These are phyloP conservation scores for Vitis cinerea DNA, from an alignment of 164 flowering plant genomes.

Conservation along the genomic window DNA sequence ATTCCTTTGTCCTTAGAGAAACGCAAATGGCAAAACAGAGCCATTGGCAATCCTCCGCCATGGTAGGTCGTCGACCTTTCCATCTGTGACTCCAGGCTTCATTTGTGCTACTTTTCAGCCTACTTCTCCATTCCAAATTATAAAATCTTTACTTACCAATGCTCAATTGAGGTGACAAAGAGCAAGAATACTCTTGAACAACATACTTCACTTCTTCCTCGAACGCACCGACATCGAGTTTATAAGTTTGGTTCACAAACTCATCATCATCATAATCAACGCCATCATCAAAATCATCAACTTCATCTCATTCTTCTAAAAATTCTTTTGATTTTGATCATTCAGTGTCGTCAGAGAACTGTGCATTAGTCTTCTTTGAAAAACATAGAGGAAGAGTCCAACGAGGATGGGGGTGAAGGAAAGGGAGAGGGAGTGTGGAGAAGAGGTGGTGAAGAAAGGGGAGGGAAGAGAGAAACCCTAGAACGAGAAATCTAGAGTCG, in stretches of 20 bases:
- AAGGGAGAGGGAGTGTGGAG: background rate
- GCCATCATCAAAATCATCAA: slow-evolving; percentile 15
- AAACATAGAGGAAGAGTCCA: slow-evolving; percentile 1
- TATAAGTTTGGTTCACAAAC: background rate
- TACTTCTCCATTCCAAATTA: slow-evolving; percentile 13
- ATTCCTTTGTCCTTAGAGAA: slow-evolving; percentile 74
- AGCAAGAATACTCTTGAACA: slow-evolving; percentile 42
- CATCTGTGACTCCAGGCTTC: slow-evolving; percentile 48
- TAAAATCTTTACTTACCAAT: slow-evolving; percentile 37
- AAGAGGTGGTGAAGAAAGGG: background rate
- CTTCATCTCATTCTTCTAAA: slow-evolving; percentile 13
- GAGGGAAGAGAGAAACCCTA: background rate
- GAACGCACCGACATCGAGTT: slow-evolving; percentile 43
- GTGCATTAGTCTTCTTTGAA: slow-evolving; percentile 8
- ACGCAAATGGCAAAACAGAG: slow-evolving; percentile 82
- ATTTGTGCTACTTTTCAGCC: slow-evolving; percentile 89
- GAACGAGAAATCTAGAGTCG: background rate
- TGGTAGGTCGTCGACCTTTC: slow-evolving; percentile 47
- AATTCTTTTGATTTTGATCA: slow-evolving; percentile 21
- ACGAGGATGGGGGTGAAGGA: slow-evolving; percentile 1
- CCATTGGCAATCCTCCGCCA: slow-evolving; percentile 80
- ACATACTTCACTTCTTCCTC: slow-evolving; percentile 61
- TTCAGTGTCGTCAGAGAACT: slow-evolving; percentile 2
- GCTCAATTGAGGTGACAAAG: slow-evolving; percentile 47
- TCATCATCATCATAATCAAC: slow-evolving; percentile 17